phyloP scores from a whole-genome alignment of 192 early-diverging fungal genomes.

The Coemansia sp. region DNA sequence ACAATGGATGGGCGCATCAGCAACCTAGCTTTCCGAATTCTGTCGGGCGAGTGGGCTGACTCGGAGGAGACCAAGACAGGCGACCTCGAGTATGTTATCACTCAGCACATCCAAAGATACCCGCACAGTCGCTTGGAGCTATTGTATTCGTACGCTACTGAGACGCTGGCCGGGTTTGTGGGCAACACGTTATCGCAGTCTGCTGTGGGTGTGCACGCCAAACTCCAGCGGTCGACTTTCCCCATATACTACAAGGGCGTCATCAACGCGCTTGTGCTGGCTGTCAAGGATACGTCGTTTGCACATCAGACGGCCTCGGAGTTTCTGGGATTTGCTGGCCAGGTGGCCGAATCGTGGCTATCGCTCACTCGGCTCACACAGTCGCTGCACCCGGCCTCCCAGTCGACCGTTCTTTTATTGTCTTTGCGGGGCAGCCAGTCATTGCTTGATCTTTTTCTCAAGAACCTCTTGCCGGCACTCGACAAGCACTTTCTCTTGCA shows the following conservation, averaged over 20 bases:
- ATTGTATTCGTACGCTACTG: slow-evolving; percentile 17
- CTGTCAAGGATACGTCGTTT: slow-evolving; percentile 10
- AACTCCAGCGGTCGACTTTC: slow-evolving; percentile 21
- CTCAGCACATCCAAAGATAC: slow-evolving; percentile 26
- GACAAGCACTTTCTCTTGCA: slow-evolving; percentile 31
- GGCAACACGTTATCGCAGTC: background rate
- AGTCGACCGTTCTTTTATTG: slow-evolving; percentile 15
- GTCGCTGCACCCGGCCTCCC: slow-evolving; percentile 1
- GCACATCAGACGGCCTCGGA: slow-evolving; percentile 12
- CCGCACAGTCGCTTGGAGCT: slow-evolving; percentile 36
- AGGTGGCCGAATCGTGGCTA: slow-evolving; percentile 28
- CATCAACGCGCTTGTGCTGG: slow-evolving; percentile 12
- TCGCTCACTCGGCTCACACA: slow-evolving; percentile 31
- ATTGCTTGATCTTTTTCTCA: slow-evolving; percentile 34
- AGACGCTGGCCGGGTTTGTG: slow-evolving; percentile 8
- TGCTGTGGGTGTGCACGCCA: slow-evolving; percentile 2
- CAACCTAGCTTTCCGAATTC: slow-evolving; percentile 16
- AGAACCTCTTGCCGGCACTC: slow-evolving; percentile 21
- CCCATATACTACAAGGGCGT: slow-evolving; percentile 32
- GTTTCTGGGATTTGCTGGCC: slow-evolving; percentile 13
- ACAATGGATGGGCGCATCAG: slow-evolving; percentile 46
- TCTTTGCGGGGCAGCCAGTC: slow-evolving; percentile 26
- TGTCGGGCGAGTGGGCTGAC: slow-evolving; percentile 17
- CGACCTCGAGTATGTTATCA: slow-evolving; percentile 31
- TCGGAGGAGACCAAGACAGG: slow-evolving; percentile 6